phyloP scores from a whole-genome alignment of 441 rosid species.

The Mallotus repandus region DNA sequence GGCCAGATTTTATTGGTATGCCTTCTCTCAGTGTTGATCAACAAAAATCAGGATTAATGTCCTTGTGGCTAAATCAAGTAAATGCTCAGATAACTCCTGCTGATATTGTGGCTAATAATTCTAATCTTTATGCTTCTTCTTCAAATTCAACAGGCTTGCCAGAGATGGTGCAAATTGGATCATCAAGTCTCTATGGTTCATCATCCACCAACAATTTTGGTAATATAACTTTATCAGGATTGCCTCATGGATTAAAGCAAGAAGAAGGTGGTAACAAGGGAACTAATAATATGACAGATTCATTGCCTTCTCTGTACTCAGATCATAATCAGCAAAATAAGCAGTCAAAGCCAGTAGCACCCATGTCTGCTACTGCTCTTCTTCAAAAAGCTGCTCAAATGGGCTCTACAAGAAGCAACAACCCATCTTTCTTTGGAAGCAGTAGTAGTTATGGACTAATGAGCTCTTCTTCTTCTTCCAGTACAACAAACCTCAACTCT shows the following conservation, averaged over 20 bases:
- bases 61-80: slow-evolving; percentile 28
- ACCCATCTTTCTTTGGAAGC: slow-evolving; percentile 25
- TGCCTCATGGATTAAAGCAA: slow-evolving; percentile 51
- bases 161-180: slow-evolving; percentile 57
- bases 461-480: slow-evolving; percentile 27
- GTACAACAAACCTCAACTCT: slow-evolving; percentile 9
- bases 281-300: slow-evolving; percentile 28
- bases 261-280: slow-evolving; percentile 49
- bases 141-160: slow-evolving; percentile 40
- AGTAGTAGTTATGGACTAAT: slow-evolving; percentile 33
- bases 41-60: slow-evolving; percentile 27
- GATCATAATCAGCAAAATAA: slow-evolving; percentile 21
- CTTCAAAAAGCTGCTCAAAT: slow-evolving; percentile 84
- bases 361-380: slow-evolving; percentile 79
- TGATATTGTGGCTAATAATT: slow-evolving; percentile 12
- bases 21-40: slow-evolving; percentile 21
- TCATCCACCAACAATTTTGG: slow-evolving; percentile 45
- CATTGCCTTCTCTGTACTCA: slow-evolving; percentile 38
- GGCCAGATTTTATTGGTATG: slow-evolving; percentile 43
- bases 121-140: slow-evolving; percentile 6
- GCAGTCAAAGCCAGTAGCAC: slow-evolving; percentile 34
- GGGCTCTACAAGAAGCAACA: slow-evolving; percentile 62
- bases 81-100: slow-evolving; percentile 20
- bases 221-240: slow-evolving; percentile 48
- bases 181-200: slow-evolving; percentile 50